These are phyloP conservation scores for Sclerotinia subarctica DNA, from an alignment of 2,329 filamentous ascomycete genomes.

Conservation along the genomic window DNA sequence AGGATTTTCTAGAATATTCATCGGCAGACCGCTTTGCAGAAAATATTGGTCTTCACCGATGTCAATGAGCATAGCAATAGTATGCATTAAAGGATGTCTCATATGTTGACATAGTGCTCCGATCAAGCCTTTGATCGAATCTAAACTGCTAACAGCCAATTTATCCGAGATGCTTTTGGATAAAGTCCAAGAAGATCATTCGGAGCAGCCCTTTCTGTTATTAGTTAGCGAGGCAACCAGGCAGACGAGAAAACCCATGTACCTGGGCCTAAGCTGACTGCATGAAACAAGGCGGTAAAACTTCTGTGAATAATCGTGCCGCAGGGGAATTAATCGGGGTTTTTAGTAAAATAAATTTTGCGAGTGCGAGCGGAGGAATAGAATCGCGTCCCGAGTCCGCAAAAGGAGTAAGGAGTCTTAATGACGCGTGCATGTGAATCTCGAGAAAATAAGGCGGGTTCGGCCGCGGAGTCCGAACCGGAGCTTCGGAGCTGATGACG, in stretches of 20 bases:
- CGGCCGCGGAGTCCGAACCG: neutral
- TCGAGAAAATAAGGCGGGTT: neutral
- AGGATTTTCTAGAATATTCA: neutral
- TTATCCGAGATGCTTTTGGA: neutral
- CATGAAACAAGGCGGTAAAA: neutral
- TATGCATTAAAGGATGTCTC: neutral
- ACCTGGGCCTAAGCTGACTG: constrained; percentile 1
- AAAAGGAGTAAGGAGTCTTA: neutral
- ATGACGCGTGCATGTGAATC: neutral
- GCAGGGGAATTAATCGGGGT: neutral
- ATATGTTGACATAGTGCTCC: neutral
- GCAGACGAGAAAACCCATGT: neutral
- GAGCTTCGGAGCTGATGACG: neutral
- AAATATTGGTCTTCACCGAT: neutral
- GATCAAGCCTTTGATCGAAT: neutral
- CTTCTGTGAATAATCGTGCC: neutral
- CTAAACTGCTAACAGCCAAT: neutral
- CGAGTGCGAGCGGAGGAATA: neutral
- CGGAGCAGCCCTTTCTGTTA: neutral
- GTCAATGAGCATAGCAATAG: neutral
- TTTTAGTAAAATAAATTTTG: neutral
- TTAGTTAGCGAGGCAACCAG: neutral
- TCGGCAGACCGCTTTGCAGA: neutral
- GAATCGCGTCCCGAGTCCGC: too few relatives aligned
- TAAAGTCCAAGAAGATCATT: neutral